Base-by-base conservation (phyloP, 164 flowering plant genomes). In the Cinnamomum chago region DNA sequence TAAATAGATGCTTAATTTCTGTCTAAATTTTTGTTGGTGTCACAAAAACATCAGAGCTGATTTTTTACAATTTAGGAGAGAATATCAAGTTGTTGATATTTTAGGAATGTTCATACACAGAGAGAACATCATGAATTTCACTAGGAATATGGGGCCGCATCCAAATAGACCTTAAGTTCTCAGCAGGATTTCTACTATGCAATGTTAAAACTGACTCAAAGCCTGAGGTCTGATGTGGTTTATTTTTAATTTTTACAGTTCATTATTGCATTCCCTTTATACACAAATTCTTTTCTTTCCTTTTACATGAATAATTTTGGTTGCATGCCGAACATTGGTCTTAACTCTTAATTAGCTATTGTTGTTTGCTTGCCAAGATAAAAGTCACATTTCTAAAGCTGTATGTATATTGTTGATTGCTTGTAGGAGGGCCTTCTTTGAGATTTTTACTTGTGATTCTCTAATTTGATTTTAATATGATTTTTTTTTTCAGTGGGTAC, bases 401-500 rank as follows among this genome's bases (percentile, higher is more conserved):
- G 12, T 22, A 22, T 22, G 12, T 64, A 64, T 22, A 64, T 22
- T 12, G 67, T 64, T 64, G 67, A 64, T 64, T 22, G 14, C 67
- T 64, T 22, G 62, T 58, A 17, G 5, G 22, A n/a, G 22, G 9
- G 62, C n/a, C n/a, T 55, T 55, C n/a, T 55, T 14, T 17, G 15
- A 17, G 2, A 12, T 17, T 11, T 64, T 64, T 24, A 24, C 7
- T 20, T 64, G n/a, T 30, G 69, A 67, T 28, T 33, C 17, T n/a
- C 33, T 52, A 58, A 58, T 27, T 50, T 58, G 50, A 51, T 55
- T 73, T 65, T 62, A 60, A 70, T 76, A 15, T 62, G 47, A 40
- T 33, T 55, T 30, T 68, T 50, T 50, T 72, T 68, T 51, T 60
- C 81, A 95, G 94, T 70, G 99, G 99, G 70, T 76, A 78, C 30